Evolutionary conservation across 495 filamentous ascomycete genomes (phyloP).

Genomic region (Podospora anserina): DNA sequence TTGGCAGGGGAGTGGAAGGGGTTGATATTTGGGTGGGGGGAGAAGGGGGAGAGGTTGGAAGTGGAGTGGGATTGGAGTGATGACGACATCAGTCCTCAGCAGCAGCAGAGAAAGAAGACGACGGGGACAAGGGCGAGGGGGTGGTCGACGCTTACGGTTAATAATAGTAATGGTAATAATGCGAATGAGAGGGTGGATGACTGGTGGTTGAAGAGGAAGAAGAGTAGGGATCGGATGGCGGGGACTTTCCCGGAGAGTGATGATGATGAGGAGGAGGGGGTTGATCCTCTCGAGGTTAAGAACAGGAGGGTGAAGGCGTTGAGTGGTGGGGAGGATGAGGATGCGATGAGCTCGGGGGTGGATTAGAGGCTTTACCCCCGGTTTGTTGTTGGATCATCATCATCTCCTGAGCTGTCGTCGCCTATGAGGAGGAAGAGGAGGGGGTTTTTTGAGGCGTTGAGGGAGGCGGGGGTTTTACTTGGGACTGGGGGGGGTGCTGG

Average conservation of each 20-base stretch:
- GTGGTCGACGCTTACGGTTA: not conserved
- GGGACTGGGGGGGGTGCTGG: not conserved
- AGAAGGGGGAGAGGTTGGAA: slow-evolving; percentile 49
- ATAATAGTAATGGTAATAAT: not conserved
- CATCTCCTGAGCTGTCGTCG: not conserved
- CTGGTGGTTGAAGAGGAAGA: slow-evolving; percentile 12
- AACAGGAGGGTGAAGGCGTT: not conserved
- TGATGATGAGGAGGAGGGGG: slow-evolving; percentile 11
- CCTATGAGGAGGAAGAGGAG: not conserved
- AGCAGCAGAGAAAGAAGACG: not conserved
- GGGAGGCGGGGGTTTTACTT: not conserved
- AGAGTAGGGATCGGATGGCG: slow-evolving; percentile 6
- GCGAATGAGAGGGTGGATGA: not conserved
- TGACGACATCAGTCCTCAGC: slow-evolving; percentile 29
- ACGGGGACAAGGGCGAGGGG: not conserved
- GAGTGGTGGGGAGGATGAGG: not conserved
- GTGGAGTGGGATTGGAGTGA: slow-evolving; percentile 56
- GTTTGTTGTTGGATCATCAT: not conserved
- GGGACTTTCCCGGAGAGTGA: slow-evolving; percentile 11
- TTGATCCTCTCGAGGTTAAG: slow-evolving; percentile 8
- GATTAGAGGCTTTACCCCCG: not conserved
- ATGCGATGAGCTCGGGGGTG: not conserved
- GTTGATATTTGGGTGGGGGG: slow-evolving; percentile 46
- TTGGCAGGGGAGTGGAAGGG: slow-evolving; percentile 60
- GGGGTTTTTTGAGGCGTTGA: not conserved